Conservation (phyloP, 805 yeast genomes). For the Metschnikowia continentalis region DNA sequence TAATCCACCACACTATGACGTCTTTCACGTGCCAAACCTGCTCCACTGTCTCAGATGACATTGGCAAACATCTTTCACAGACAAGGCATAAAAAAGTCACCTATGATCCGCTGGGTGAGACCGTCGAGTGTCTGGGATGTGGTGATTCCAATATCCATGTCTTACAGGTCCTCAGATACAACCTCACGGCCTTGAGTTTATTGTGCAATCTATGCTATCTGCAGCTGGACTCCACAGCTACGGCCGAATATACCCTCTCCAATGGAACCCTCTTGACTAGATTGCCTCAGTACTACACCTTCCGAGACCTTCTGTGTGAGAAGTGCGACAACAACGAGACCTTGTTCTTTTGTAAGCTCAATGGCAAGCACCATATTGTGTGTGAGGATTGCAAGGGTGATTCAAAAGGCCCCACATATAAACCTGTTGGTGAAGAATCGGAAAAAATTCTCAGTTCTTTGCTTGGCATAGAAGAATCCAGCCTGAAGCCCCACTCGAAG, state of each 20-base stretch:
- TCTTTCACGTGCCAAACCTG: slow-evolving; percentile 47
- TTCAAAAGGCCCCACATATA: slow-evolving; percentile 1
- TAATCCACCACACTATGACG: neutral
- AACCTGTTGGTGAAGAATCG: slow-evolving; percentile 42
- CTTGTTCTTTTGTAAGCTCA: slow-evolving; percentile 30
- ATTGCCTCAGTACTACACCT: slow-evolving; percentile 43
- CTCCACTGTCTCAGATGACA: slow-evolving; percentile 27
- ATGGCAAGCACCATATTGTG: slow-evolving; percentile 26
- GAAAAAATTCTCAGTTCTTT: slow-evolving; percentile 45
- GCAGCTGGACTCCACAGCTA: slow-evolving; percentile 32
- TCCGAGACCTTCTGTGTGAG: slow-evolving; percentile 48
- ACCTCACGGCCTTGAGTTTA: slow-evolving; percentile 51
- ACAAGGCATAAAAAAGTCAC: slow-evolving; percentile 47
- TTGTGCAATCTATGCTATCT: slow-evolving; percentile 44
- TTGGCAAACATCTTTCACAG: slow-evolving; percentile 49
- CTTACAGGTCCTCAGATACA: slow-evolving; percentile 47
- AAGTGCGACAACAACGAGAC: slow-evolving; percentile 37
- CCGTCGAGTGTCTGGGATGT: slow-evolving; percentile 54
- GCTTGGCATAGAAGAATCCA: slow-evolving; percentile 45
- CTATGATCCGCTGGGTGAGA: slow-evolving; percentile 34
- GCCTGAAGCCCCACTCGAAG: slow-evolving; percentile 19
- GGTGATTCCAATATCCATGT: slow-evolving; percentile 51
- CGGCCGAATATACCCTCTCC: slow-evolving; percentile 46
- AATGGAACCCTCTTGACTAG: slow-evolving; percentile 54
- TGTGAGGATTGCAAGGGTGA: slow-evolving; percentile 43